Base-by-base conservation (phyloP, 495 filamentous ascomycete genomes). In the Beverwykella pulmonaria region DNA sequence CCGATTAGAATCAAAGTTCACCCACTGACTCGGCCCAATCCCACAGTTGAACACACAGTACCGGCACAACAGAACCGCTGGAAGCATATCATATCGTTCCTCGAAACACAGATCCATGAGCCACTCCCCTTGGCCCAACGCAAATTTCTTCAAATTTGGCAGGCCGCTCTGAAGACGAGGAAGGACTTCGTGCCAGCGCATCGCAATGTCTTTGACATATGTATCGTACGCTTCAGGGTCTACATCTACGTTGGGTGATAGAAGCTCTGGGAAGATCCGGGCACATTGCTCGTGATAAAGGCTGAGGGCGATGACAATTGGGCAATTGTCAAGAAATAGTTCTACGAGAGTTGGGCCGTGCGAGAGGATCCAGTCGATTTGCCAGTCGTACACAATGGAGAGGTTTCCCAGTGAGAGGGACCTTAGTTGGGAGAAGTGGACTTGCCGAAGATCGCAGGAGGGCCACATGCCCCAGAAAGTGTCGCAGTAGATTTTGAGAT, bases 331-430 rank as follows among this genome's bases (percentile, higher is more conserved):
- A 3, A 50, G 46, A 15, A 61, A 2, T 6, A 61, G 27, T 29
- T 61, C 41, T 20, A 1, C 14, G 3, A 61, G 46, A 6, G 41
- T 61, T 23, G 9, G 1, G 26, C 58, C 46, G 41, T 61, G 41
- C 7, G 58, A 61, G 2, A 61, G 19, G 7, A 61, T n/a, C 58
- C 58, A 61, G 5, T 61, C 58, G 22, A 61, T 20, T 29, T 61
- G 58, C 58, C 58, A 61, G 10, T 61, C 46, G 30, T 61, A 22
- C 25, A 32, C 58, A 32, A 61, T 61, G 7, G 58, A 23, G n/a
- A 19, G 50, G 8, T 36, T 50, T 7, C 46, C 58, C n/a, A 61
- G 29, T 7, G 23, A n/a, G 34, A 61, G 58, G 23, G 20, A 49
- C 19, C 20, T 27, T 6, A 61, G 25, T 1, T 22, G n/a, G 19